Evolutionary conservation across 768 basidiomycete genomes (phyloP), one percentile per base, ranked within the genome.

Genomic region (Auricularia sp.): DNA sequence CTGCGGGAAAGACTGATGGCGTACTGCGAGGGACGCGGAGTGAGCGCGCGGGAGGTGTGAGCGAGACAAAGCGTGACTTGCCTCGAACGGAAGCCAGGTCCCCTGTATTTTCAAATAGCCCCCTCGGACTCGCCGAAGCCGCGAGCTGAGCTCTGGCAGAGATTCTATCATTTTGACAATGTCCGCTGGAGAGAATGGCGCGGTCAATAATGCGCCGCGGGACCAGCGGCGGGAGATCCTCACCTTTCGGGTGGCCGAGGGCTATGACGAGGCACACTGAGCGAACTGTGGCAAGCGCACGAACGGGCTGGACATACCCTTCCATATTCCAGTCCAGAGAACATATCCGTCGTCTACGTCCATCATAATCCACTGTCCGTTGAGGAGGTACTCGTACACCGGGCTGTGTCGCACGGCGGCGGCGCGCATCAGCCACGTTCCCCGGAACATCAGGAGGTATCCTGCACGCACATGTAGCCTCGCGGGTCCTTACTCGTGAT

Each of bases 361-460:
- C 84, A 93, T 91, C 92, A 94, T 93, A 71, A 94, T 90, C 89
- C 91, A 92, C 71, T 93, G 91, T 23, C 87, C 88, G 67, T 91
- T 91, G 64, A 94, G 79, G 1, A 90, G 90, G 70, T 93, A 94
- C 72, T 94, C 92, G 71, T 90, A 93, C 11, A 94, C 92, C 12
- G 91, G 90, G 63, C 91, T 80, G 69, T 53, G 44, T 64, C 65
- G 64, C 44, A 53, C 18, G 29, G 64, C 16, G 43, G 47, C 58
- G 64, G 64, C 23, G 66, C 43, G 63, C 54, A 68, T 43, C 23
- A 61, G 64, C 39, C 29, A 35, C 61, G 61, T 65, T n/a, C 60
- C 42, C 3, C 44, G 18, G 23, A 16, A 47, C 12, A 16, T 51
- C 16, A 61, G 23, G 33, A 3, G 5, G 60, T 21, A 47, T 39